These are phyloP conservation scores for Tricholoma terreum DNA, from an alignment of 768 basidiomycete species.

Conservation along the genomic window DNA sequence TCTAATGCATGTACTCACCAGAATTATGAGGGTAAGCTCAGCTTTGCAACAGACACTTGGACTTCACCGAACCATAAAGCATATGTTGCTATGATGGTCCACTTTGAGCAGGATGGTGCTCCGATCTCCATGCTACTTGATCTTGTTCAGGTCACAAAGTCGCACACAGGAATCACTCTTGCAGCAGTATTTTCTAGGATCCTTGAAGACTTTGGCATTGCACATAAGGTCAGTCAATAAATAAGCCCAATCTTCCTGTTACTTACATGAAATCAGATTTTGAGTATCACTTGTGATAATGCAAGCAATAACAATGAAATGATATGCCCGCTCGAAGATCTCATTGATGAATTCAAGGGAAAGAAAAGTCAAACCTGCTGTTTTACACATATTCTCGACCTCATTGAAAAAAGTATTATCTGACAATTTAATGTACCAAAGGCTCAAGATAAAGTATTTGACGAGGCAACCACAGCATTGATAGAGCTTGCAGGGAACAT, in stretches of 20 bases:
- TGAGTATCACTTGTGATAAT: slow-evolving; percentile 36
- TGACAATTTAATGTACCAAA: background rate
- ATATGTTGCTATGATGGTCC: slow-evolving; percentile 26
- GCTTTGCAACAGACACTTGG: slow-evolving; percentile 26
- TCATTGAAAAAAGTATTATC: slow-evolving; percentile 32
- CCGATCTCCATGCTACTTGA: slow-evolving; percentile 28
- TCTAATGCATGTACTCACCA: slow-evolving; percentile 29
- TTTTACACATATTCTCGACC: slow-evolving; percentile 37
- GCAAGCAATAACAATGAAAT: slow-evolving; percentile 34
- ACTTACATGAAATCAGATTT: slow-evolving; percentile 16
- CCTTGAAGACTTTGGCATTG: slow-evolving; percentile 30
- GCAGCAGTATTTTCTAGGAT: slow-evolving; percentile 24
- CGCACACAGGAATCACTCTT: slow-evolving; percentile 28
- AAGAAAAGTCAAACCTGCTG: slow-evolving; percentile 26
- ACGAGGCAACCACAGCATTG: slow-evolving; percentile 19
- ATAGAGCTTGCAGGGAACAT: slow-evolving; percentile 11
- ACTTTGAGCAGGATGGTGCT: slow-evolving; percentile 25
- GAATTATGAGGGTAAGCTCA: slow-evolving; percentile 20
- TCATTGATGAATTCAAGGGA: slow-evolving; percentile 22
- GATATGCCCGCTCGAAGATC: slow-evolving; percentile 21
- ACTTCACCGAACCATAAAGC: slow-evolving; percentile 31
- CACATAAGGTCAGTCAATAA: slow-evolving; percentile 25
- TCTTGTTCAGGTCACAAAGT: slow-evolving; percentile 29
- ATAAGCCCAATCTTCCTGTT: slow-evolving; percentile 22
- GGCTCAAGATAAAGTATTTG: background rate